phyloP scores from a whole-genome alignment of 2,329 filamentous ascomycete species.

The Fusarium equiseti region DNA sequence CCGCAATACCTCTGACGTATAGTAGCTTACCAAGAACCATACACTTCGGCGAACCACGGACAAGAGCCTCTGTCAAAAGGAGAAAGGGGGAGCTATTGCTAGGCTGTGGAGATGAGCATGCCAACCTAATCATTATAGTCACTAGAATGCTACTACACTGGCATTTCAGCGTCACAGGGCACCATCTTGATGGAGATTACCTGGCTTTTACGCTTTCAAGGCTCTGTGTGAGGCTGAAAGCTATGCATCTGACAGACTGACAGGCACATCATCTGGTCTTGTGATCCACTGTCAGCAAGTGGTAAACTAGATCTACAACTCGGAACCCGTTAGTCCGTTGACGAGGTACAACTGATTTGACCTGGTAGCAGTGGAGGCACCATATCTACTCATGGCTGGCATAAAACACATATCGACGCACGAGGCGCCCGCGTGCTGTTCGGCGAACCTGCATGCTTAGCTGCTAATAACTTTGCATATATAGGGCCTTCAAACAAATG shows the following conservation, averaged over 20 bases:
- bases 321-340: neutral
- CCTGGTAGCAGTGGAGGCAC: neutral
- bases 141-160: neutral
- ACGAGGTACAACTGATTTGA: neutral
- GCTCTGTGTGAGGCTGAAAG: constrained; percentile 3
- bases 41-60: neutral
- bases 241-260: neutral
- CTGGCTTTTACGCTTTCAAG: constrained; percentile 4
- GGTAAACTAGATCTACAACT: neutral
- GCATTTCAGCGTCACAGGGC: neutral
- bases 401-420: neutral
- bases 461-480: neutral
- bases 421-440: constrained; percentile 1
- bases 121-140: neutral
- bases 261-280: neutral
- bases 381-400: neutral
- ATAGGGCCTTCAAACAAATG: constrained; percentile 19
- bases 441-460: constrained; percentile 18
- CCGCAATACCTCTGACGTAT: neutral
- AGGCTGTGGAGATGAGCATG: neutral
- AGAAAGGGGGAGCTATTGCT: constrained; percentile 1
- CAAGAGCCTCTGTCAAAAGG: neutral
- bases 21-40: neutral
- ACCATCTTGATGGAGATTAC: neutral
- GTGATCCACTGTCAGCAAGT: neutral